phyloP scores from a whole-genome alignment of 1,139 yeast genomes.

The Diutina sp. region DNA sequence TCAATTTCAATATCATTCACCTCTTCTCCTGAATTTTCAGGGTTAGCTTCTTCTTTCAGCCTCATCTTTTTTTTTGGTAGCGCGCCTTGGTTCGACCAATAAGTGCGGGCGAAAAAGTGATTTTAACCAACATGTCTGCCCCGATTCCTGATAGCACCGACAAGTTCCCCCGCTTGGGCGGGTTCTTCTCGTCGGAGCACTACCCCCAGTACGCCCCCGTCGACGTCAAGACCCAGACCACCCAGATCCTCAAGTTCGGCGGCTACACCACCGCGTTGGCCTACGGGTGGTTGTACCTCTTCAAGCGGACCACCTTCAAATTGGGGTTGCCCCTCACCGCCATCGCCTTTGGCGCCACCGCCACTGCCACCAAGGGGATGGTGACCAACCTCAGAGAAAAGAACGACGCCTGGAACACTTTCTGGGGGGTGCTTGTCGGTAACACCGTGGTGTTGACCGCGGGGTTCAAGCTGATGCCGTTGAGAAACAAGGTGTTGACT shows the following conservation, averaged over 20 bases:
- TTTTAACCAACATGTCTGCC: not conserved
- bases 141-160: conserved; percentile 22
- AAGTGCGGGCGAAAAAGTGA: not conserved
- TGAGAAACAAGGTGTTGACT: conserved; percentile 28
- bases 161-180: conserved; percentile 31
- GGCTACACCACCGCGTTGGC: conserved; percentile 36
- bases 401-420: conserved; percentile 38
- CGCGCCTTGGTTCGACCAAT: not conserved
- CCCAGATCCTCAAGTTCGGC: conserved; percentile 25
- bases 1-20: too few species aligned
- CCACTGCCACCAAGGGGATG: conserved; percentile 28
- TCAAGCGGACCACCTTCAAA: conserved; percentile 36
- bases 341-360: conserved; percentile 29
- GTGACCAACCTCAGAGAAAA: conserved; percentile 33
- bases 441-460: conserved; percentile 28
- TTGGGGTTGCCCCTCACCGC: conserved; percentile 27
- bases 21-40: too few species aligned
- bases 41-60: not conserved
- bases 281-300: conserved; percentile 34
- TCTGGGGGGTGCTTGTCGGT: conserved; percentile 32
- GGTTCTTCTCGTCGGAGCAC: conserved; percentile 24
- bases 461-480: conserved; percentile 30
- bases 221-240: conserved; percentile 29
- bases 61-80: not conserved
- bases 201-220: conserved; percentile 35